Evolutionary conservation across 2,329 filamentous ascomycete genomes (phyloP).

Genomic region (Ophiostoma quercus): DNA sequence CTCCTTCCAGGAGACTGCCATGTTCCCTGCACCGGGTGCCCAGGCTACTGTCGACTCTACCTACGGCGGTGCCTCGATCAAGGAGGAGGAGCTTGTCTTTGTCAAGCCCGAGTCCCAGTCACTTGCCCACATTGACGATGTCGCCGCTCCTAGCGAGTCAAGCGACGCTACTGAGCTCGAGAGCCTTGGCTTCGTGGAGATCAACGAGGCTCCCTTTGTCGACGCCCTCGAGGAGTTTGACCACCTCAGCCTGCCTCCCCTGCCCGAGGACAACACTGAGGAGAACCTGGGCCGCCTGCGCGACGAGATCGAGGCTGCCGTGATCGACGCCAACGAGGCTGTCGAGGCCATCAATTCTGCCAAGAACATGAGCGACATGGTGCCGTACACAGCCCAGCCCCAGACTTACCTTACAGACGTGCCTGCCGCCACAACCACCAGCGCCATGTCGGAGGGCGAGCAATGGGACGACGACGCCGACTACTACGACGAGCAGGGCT

Average conservation of each 20-base stretch:
- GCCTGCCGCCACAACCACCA: constrained; percentile 18
- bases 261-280: constrained; percentile 14
- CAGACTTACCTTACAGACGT: constrained; percentile 20
- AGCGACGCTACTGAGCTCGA: constrained; percentile 4
- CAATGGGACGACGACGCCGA: constrained; percentile 79
- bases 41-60: background rate
- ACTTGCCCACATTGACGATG: too few relatives aligned
- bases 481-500: constrained; percentile 60
- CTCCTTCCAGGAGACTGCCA: constrained; percentile 17
- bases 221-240: constrained; percentile 43
- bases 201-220: constrained; percentile 41
- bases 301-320: constrained; percentile 21
- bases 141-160: background rate
- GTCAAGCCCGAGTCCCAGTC: background rate
- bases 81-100: background rate
- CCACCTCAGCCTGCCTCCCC: background rate
- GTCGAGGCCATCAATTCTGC: background rate
- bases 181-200: constrained; percentile 33
- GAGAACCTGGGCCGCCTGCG: constrained; percentile 15
- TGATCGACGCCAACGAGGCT: constrained; percentile 8
- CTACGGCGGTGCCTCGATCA: background rate
- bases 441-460: constrained; percentile 49
- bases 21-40: constrained; percentile 14
- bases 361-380: background rate
- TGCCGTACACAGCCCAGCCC: background rate